Percentiles rank a stretch among this genome's conserved stretches.
Conservation (phyloP, 306 rosid genomes). For the Castanea mollissima region DNA sequence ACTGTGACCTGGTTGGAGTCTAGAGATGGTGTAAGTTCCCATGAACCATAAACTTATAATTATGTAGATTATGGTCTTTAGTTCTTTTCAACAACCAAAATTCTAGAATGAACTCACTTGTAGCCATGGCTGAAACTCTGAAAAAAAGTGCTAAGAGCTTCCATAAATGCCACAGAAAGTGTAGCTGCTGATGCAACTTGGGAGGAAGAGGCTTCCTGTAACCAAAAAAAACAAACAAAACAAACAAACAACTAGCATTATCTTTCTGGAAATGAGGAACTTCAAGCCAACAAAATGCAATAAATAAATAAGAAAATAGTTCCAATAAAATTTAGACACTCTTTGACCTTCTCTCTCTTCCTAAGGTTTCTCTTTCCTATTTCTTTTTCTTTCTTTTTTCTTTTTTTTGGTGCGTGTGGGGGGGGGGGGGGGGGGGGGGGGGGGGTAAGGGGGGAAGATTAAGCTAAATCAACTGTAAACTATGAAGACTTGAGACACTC, state of each 20-base stretch:
- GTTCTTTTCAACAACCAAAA: background rate
- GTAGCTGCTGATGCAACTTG: conserved; percentile 96
- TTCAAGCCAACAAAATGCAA: background rate
- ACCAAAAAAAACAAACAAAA: conserved; percentile 6
- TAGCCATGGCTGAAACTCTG: conserved; percentile 83
- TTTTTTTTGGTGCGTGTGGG: background rate
- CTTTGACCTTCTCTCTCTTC: background rate
- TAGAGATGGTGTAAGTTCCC: background rate
- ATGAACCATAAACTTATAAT: background rate
- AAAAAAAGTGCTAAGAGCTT: conserved; percentile 91
- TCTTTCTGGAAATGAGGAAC: conserved; percentile 14
- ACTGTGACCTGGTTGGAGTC: background rate
- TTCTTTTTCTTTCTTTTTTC: background rate
- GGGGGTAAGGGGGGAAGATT: background rate
- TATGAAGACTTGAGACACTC: background rate
- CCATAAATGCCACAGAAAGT: conserved; percentile 96
- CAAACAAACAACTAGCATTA: conserved; percentile 8
- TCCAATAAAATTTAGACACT: background rate
- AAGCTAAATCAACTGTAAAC: background rate
- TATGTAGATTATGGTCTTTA: background rate
- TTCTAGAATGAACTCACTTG: conserved; percentile 53
- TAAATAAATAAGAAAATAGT: background rate
- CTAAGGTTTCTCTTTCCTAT: background rate
- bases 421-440: no score
- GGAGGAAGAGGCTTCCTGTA: conserved; percentile 88